Percentiles rank a stretch among this genome's conserved stretches.
These are phyloP conservation scores for Fraxinus xanthoxyloides DNA, from an alignment of 305 asterid species.

Conservation along the genomic window DNA sequence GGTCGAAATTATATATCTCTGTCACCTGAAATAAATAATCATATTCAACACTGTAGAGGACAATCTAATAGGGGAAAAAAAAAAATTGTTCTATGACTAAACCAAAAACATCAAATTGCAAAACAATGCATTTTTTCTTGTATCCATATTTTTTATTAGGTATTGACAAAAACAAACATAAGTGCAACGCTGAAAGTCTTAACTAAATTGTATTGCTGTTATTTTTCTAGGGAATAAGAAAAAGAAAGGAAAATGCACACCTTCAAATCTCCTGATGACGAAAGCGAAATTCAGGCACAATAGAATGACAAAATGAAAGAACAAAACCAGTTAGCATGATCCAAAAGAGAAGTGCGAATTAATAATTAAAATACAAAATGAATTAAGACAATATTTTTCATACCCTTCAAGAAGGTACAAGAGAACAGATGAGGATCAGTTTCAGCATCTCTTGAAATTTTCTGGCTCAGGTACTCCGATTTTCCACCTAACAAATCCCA, in stretches of 20 bases:
- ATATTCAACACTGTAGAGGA: constrained; percentile 11
- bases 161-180: background rate
- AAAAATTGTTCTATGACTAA: constrained; percentile 1
- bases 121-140: background rate
- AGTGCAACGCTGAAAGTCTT: background rate
- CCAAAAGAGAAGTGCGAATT: background rate
- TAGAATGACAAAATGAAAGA: constrained; percentile 13
- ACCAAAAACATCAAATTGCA: constrained; percentile 13
- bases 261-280: constrained; percentile 72
- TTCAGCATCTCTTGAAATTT: constrained; percentile 51
- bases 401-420: constrained; percentile 58
- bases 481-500: constrained; percentile 81
- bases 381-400: constrained; percentile 11
- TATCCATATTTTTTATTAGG: background rate
- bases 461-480: constrained; percentile 71
- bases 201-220: constrained; percentile 15
- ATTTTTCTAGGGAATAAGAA: constrained; percentile 8
- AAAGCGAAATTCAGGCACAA: constrained; percentile 22
- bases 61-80: background rate
- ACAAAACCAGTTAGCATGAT: constrained; percentile 23
- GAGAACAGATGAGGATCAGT: constrained; percentile 79
- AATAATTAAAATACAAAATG: constrained; percentile 4
- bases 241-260: constrained; percentile 34
- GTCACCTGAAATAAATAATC: constrained; percentile 54
- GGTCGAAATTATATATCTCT: constrained; percentile 75